These are phyloP conservation scores for Tilletiaria anomala DNA, from an alignment of 1,284 basidiomycete species.

Conservation along the genomic window DNA sequence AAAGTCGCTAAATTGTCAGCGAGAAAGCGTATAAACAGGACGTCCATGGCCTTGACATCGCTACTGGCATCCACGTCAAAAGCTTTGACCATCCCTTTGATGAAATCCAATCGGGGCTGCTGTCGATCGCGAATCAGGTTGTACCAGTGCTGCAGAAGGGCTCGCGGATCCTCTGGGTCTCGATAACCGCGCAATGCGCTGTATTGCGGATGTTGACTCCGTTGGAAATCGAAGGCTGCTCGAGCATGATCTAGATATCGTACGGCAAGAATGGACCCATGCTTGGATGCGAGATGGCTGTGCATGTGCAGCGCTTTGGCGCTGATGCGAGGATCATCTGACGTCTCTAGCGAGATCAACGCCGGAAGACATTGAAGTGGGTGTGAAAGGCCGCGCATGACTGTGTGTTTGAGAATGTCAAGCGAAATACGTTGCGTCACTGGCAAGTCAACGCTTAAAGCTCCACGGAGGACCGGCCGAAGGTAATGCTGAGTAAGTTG, in stretches of 20 bases:
- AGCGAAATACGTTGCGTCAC: slow-evolving; percentile 65
- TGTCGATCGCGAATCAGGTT: slow-evolving; percentile 75
- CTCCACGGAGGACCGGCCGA: slow-evolving; percentile 62
- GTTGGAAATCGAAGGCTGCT: slow-evolving; percentile 70
- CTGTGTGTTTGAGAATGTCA: slow-evolving; percentile 77
- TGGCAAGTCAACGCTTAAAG: slow-evolving; percentile 42
- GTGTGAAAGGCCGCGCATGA: slow-evolving; percentile 88
- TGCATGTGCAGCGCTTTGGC: slow-evolving; percentile 68
- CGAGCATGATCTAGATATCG: slow-evolving; percentile 66
- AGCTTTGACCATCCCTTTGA: slow-evolving; percentile 63
- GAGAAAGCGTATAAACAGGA: slow-evolving; percentile 69
- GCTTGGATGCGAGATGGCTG: slow-evolving; percentile 67
- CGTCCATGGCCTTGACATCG: slow-evolving; percentile 4
- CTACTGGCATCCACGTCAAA: slow-evolving; percentile 56
- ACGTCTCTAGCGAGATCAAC: slow-evolving; percentile 83
- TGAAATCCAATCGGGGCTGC: slow-evolving; percentile 64
- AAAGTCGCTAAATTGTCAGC: slow-evolving; percentile 82
- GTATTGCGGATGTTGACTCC: too few species aligned
- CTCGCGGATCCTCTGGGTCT: slow-evolving; percentile 49
- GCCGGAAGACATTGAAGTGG: slow-evolving; percentile 84
- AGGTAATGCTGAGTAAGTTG: slow-evolving; percentile 86
- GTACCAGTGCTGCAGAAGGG: slow-evolving; percentile 79
- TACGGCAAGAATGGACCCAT: slow-evolving; percentile 72
- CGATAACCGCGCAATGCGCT: too few species aligned
- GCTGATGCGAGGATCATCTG: slow-evolving; percentile 51